A percentile compares a stretch with the other conserved stretches of the same genome.
These are phyloP conservation scores for Colletotrichum incanum DNA, from an alignment of 2,329 filamentous ascomycete genomes.

Conservation along the genomic window DNA sequence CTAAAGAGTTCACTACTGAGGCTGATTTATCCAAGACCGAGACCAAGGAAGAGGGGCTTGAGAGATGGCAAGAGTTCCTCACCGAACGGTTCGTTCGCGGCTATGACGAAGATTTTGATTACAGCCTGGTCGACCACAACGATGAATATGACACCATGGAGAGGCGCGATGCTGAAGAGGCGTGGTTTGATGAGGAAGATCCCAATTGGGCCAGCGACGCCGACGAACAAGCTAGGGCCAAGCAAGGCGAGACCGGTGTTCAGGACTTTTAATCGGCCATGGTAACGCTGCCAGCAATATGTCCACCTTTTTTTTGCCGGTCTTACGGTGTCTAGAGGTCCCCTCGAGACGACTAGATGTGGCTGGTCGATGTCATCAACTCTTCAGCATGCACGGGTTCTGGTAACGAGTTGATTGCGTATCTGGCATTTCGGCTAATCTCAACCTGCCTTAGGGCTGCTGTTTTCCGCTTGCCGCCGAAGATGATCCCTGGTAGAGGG, in stretches of 20 bases:
- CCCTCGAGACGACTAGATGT: not conserved
- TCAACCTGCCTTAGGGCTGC: not conserved
- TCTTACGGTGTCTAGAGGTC: not conserved
- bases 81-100: constrained; percentile 82
- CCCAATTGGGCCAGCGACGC: constrained; percentile 73
- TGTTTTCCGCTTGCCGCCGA: not conserved
- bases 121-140: constrained; percentile 77
- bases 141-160: constrained; percentile 78
- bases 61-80: constrained; percentile 81
- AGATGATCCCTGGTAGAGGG: too few species aligned
- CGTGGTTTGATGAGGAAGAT: constrained; percentile 86
- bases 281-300: not conserved
- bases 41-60: constrained; percentile 76
- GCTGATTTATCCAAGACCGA: constrained; percentile 58
- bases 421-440: constrained; percentile 6
- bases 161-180: constrained; percentile 77
- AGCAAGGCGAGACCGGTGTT: constrained; percentile 76
- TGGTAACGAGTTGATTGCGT: not conserved
- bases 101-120: constrained; percentile 85
- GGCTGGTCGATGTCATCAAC: not conserved
- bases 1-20: constrained; percentile 18
- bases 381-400: not conserved
- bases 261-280: constrained; percentile 75
- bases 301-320: not conserved
- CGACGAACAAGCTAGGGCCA: constrained; percentile 49